These are phyloP conservation scores for Sporothrix dimorphospora DNA, from an alignment of 2,329 filamentous ascomycete genomes.

Conservation along the genomic window DNA sequence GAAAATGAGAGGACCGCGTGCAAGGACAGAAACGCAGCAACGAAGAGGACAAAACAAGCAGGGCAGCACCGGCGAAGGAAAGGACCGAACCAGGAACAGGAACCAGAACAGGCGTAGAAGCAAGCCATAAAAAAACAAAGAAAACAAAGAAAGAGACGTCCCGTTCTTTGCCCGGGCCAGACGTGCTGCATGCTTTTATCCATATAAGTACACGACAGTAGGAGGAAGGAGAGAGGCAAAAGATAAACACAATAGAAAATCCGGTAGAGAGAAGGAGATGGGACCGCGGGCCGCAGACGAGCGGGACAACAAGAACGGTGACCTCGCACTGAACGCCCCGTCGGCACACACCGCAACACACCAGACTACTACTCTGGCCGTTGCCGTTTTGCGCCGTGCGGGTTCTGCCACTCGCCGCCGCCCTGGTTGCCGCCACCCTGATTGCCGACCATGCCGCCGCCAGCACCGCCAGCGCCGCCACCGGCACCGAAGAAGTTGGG, in stretches of 20 bases:
- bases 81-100: background rate
- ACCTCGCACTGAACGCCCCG: background rate
- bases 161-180: background rate
- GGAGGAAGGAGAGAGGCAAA: background rate
- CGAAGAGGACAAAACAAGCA: background rate
- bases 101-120: background rate
- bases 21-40: background rate
- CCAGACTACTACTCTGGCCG: slow-evolving; percentile 56
- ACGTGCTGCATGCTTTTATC: background rate
- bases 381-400: slow-evolving; percentile 78
- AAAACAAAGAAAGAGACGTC: background rate
- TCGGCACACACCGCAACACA: background rate
- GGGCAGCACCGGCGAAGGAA: background rate
- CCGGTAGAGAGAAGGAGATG: too few relatives aligned
- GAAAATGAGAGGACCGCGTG: background rate
- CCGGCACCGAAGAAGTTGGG: slow-evolving; percentile 69
- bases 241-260: too few relatives aligned
- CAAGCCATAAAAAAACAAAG: background rate
- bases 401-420: slow-evolving; percentile 71
- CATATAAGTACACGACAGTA: background rate
- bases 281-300: too few relatives aligned
- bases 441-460: slow-evolving; percentile 45
- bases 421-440: slow-evolving; percentile 48
- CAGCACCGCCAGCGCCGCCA: slow-evolving; percentile 33
- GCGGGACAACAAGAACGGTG: background rate